Conservation (phyloP, 441 rosid genomes). For the Eutrema salsugineum region DNA sequence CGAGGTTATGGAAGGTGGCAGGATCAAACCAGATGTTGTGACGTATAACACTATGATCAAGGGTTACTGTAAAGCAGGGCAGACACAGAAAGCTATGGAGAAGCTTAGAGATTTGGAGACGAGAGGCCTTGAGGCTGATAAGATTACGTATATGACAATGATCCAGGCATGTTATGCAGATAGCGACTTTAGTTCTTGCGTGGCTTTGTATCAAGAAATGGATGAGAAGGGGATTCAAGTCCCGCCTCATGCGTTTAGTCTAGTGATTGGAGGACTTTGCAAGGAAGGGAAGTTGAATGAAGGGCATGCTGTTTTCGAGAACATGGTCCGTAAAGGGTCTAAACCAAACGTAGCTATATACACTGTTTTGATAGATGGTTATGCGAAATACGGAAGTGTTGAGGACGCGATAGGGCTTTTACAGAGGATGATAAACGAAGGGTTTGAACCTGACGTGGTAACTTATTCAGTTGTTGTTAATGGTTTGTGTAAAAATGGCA, state of each 20-base stretch:
- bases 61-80: slow-evolving; percentile 75
- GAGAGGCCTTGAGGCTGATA: slow-evolving; percentile 59
- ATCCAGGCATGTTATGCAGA: slow-evolving; percentile 72
- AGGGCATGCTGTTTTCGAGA: slow-evolving; percentile 63
- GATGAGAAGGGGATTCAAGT: slow-evolving; percentile 66
- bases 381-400: slow-evolving; percentile 64
- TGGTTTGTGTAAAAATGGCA: slow-evolving; percentile 68
- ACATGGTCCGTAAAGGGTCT: slow-evolving; percentile 54
- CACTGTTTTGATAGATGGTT: slow-evolving; percentile 72
- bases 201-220: slow-evolving; percentile 78
- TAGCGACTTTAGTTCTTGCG: slow-evolving; percentile 58
- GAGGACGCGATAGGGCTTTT: slow-evolving; percentile 64
- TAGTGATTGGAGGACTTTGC: slow-evolving; percentile 81
- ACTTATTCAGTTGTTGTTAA: slow-evolving; percentile 62
- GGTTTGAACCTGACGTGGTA: slow-evolving; percentile 58
- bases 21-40: slow-evolving; percentile 63
- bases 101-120: slow-evolving; percentile 62
- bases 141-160: slow-evolving; percentile 75
- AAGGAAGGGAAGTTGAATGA: slow-evolving; percentile 65
- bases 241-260: slow-evolving; percentile 65
- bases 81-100: slow-evolving; percentile 57
- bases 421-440: slow-evolving; percentile 66
- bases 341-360: slow-evolving; percentile 69
- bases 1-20: slow-evolving; percentile 74
- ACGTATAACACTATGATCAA: slow-evolving; percentile 81